A percentile compares a stretch with the other conserved stretches of the same genome.
These are phyloP conservation scores for Mercurialis annua DNA, from an alignment of 345 rosid genomes.

Conservation along the genomic window DNA sequence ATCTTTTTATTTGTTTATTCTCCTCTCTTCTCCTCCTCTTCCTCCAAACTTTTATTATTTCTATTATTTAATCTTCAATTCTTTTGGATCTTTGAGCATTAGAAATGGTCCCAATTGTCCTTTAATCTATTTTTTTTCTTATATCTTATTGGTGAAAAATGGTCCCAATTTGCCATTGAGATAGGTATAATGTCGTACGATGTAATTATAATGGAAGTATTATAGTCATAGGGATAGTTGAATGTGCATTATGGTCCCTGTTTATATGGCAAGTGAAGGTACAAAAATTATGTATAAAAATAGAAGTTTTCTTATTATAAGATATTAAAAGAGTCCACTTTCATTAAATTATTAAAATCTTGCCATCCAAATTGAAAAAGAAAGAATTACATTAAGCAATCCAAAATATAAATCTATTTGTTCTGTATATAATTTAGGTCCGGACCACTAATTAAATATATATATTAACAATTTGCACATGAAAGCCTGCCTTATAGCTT, in stretches of 20 bases:
- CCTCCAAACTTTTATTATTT: background rate
- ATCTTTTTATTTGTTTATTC: background rate
- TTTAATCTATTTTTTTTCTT: background rate
- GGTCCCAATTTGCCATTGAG: background rate
- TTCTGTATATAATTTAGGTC: constrained; percentile 8
- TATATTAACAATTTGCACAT: background rate
- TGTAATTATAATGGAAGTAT: background rate
- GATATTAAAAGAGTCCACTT: constrained; percentile 30
- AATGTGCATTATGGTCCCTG: constrained; percentile 32
- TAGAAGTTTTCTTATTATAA: background rate
- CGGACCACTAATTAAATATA: constrained; percentile 27
- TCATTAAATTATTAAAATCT: constrained; percentile 12
- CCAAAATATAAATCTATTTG: constrained; percentile 3
- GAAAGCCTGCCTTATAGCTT: background rate
- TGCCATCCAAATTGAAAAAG: background rate
- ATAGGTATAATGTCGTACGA: constrained; percentile 7
- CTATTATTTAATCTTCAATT: background rate
- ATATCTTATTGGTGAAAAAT: background rate
- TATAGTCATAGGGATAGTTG: background rate
- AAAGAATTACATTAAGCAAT: constrained; percentile 11
- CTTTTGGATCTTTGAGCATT: background rate
- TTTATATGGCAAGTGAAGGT: background rate
- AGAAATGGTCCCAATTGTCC: constrained; percentile 30
- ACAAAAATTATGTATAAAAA: constrained; percentile 10
- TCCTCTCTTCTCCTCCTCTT: background rate